Base-by-base conservation (phyloP, 352 stramenopile genomes). In the Phytophthora ohioensis region DNA sequence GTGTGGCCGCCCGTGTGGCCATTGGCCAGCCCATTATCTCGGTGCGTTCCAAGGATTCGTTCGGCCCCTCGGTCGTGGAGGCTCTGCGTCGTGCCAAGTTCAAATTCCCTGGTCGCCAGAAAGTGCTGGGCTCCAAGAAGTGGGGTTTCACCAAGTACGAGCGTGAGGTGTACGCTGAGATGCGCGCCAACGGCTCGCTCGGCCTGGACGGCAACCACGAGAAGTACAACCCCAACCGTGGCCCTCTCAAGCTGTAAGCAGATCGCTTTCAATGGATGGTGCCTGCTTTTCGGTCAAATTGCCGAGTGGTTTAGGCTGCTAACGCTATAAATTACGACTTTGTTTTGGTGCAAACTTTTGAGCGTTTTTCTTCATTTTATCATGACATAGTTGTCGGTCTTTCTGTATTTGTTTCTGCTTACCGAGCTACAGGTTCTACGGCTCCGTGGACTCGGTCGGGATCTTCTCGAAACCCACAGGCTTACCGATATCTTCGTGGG, bases 121-220 rank as follows among this genome's bases (percentile, higher is more conserved):
- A 99, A 94, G 99, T 99, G 76, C 84, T 99, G 34, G 96, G 98
- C 84, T 99, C 92, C 75, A 98, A 99, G 80, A 99, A 99, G 91
- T 99, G 98, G 98, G 97, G 98, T 69, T 99, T 99, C 91, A 99
- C 98, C 75, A 98, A 99, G 81, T 99, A 98, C 84, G 88, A 97
- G 64, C 93, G 95, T 80, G 96, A 99, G 67, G 94, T 99, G 68
- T 99, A 99, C 88, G 97, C 98, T 31, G 74, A 89, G 67, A 97
- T 99, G 86, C 93, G 97, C 71, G 91, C 98, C 61, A 92, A 95
- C 68, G 98, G 98, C 76, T 92, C 91, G 69, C 88, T 99, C 15
- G 70, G 81, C 21, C 78, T 98, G 6, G 97, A 99, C 78, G 98
- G 98, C 76, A 99, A 99, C 84, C 97, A 98, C 84, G 98, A 99